Percentiles rank a stretch among this genome's conserved stretches.
Conservation (phyloP, 2,329 filamentous ascomycete species). For the Fusarium xylarioides region DNA sequence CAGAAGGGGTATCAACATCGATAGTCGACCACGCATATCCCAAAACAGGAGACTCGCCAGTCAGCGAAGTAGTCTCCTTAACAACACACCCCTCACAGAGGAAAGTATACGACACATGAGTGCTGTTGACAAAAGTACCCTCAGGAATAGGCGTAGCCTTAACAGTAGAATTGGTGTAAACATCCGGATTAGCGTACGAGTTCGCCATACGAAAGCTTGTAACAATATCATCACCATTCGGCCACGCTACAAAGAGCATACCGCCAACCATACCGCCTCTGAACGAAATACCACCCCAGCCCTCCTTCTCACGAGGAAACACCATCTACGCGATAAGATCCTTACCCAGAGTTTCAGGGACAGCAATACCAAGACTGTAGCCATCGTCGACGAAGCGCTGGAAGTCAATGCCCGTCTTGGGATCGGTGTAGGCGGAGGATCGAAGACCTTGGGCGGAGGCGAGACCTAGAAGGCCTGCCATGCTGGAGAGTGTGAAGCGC, state of each 20-base stretch:
- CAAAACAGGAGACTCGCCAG: constrained; percentile 43
- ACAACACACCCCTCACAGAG: constrained; percentile 58
- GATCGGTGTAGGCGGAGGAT: constrained; percentile 50
- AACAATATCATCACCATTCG: constrained; percentile 54
- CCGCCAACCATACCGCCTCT: constrained; percentile 57
- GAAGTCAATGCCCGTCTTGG: constrained; percentile 57
- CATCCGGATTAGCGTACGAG: constrained; percentile 57
- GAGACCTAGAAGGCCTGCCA: constrained; percentile 36
- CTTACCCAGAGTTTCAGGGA: constrained; percentile 57
- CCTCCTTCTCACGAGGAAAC: constrained; percentile 48
- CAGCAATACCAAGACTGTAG: constrained; percentile 59
- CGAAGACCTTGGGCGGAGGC: constrained; percentile 33
- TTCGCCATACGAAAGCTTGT: constrained; percentile 45
- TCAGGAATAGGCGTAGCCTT: constrained; percentile 56
- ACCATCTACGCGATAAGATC: constrained; percentile 67
- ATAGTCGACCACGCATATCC: constrained; percentile 53
- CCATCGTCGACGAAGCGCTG: constrained; percentile 49
- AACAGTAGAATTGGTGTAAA: constrained; percentile 54
- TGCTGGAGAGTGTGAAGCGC: constrained; percentile 23
- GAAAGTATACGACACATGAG: constrained; percentile 63
- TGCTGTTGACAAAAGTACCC: constrained; percentile 62
- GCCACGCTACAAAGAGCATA: constrained; percentile 60
- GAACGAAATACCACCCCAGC: constrained; percentile 59
- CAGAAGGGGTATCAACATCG: constrained; percentile 46
- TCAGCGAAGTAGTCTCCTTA: constrained; percentile 46